Evolutionary conservation across 768 basidiomycete genomes (phyloP).

Genomic region (Mycena floridula): DNA sequence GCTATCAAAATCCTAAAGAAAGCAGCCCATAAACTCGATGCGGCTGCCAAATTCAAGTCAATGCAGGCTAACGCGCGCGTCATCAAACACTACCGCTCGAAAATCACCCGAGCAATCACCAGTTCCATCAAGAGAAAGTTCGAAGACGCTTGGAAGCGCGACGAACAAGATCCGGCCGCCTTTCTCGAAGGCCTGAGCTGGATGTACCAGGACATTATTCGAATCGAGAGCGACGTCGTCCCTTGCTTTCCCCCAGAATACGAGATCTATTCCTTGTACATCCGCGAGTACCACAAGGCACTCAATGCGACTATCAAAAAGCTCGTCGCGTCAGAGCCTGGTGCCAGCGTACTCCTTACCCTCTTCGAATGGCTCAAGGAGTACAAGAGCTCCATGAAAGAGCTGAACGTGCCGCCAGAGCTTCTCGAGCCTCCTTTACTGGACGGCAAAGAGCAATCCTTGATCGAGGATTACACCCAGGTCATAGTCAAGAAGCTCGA

Average conservation of each 20-base stretch:
- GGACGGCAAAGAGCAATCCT: conserved; percentile 86
- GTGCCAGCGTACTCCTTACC: conserved; percentile 81
- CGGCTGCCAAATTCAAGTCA: conserved; percentile 89
- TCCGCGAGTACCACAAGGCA: conserved; percentile 87
- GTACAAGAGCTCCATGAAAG: conserved; percentile 93
- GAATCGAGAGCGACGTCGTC: conserved; percentile 85
- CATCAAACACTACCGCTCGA: conserved; percentile 93
- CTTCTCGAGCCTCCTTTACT: conserved; percentile 86
- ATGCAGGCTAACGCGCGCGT: conserved; percentile 89
- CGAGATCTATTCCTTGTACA: conserved; percentile 77
- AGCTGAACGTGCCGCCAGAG: conserved; percentile 77
- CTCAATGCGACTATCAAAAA: conserved; percentile 68
- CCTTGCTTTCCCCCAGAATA: conserved; percentile 91
- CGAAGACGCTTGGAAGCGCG: conserved; percentile 55
- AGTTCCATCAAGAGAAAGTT: conserved; percentile 73
- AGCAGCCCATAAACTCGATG: conserved; percentile 88
- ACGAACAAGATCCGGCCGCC: conserved; percentile 55
- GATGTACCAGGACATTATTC: conserved; percentile 93
- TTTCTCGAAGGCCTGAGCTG: conserved; percentile 81
- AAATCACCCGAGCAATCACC: conserved; percentile 74
- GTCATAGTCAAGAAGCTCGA: conserved; percentile 93
- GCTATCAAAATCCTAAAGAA: conserved; percentile 85
- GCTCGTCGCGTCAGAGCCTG: conserved; percentile 68
- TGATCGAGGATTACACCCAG: conserved; percentile 94
- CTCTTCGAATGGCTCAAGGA: conserved; percentile 95